Conservation (phyloP, 2,329 filamentous ascomycete genomes). For the Myriosclerotinia duriaeana region DNA sequence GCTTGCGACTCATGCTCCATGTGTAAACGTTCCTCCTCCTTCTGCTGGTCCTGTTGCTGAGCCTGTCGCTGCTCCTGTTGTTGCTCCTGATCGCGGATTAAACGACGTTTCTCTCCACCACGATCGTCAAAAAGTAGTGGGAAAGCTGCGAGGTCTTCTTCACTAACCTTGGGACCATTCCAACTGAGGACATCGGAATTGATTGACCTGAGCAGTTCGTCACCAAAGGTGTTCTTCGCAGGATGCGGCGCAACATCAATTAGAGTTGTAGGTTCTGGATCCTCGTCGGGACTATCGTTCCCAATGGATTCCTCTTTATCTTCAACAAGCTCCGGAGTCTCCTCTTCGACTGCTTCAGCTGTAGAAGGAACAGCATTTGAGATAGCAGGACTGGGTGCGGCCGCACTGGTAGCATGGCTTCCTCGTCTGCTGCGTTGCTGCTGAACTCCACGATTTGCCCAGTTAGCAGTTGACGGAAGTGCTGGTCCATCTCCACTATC, state of each 20-base stretch:
- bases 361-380: conserved; percentile 57
- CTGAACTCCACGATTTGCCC: conserved; percentile 70
- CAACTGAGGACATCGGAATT: conserved; percentile 50
- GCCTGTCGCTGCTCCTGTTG: no score
- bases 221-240: conserved; percentile 36
- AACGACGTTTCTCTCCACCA: conserved; percentile 78
- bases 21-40: conserved; percentile 56
- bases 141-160: conserved; percentile 48
- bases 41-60: conserved; percentile 39
- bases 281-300: conserved; percentile 18
- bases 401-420: conserved; percentile 78
- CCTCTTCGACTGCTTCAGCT: conserved; percentile 51
- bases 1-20: conserved; percentile 55
- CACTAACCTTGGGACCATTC: conserved; percentile 50
- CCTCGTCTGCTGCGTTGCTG: conserved; percentile 65
- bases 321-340: conserved; percentile 25
- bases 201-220: conserved; percentile 48
- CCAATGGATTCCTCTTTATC: conserved; percentile 25
- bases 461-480: conserved; percentile 89
- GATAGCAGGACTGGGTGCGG: conserved; percentile 79
- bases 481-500: conserved; percentile 79
- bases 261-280: conserved; percentile 22
- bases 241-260: conserved; percentile 28
- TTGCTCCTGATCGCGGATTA: conserved; percentile 61
- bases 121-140: conserved; percentile 81